Base-by-base conservation (phyloP, 768 basidiomycete genomes). In the Tremella yokohamensis region DNA sequence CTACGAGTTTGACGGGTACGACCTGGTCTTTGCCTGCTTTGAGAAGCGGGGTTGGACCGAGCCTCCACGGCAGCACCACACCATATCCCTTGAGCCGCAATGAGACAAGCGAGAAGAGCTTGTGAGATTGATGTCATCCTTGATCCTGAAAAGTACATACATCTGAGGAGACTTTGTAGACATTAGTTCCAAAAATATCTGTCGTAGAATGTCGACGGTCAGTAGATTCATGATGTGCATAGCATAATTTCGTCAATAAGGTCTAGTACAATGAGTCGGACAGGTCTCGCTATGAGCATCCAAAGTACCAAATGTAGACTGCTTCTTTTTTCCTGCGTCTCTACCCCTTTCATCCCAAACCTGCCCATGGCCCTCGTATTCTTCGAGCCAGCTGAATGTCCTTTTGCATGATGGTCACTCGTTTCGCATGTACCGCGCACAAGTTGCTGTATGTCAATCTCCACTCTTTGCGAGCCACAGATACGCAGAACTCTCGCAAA, bases 331-430 rank as follows among this genome's bases (percentile, higher is more conserved):
- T 45, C 15, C 42, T 45, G n/a, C 4, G 6, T 34, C 42, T 45
- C 22, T 45, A 16, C 15, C 15, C n/a, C 22, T 2, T 0, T 49
- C 54, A 70, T 12, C 69, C 68, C 40, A 64, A 39, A 24, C 73
- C 71, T 38, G 52, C 85, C 87, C 88, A 92, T 47, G 87, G 85
- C 2, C 94, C 94, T 49, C 94, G 84, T 81, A 98, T 91, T 62
- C 96, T 84, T 54, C 96, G 83, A 20, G 96, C 96, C 52, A 99
- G 85, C 70, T 97, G 94, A 57, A 99, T 93, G 68, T 99, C 96
- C 52, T 87, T 83, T 56, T 91, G 90, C 93, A 97, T 97, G 67
- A 97, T 87, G 4, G 94, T 99, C 3, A 98, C 94, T 68, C 94
- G 87, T 78, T 94, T 97, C 15, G 94, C 94, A 70, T 98, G 94